phyloP scores from a whole-genome alignment of 208 protist species.

The Leishmania martiniquensis region DNA sequence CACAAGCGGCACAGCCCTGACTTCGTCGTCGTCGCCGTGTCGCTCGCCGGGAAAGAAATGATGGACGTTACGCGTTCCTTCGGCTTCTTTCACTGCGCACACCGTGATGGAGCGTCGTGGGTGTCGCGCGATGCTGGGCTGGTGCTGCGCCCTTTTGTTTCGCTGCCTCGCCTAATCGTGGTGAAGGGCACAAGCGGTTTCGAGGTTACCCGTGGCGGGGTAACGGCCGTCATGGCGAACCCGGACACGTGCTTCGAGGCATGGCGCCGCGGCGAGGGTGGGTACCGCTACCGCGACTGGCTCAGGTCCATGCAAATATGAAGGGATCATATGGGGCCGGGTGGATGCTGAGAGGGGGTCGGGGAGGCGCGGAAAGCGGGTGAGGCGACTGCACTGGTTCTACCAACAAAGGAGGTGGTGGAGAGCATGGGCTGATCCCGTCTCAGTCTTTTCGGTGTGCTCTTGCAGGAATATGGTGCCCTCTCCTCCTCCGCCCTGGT shows the following conservation, averaged over 20 bases:
- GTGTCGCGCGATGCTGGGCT: conserved; percentile 70
- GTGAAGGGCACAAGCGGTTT: conserved; percentile 67
- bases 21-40: conserved; percentile 78
- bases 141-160: conserved; percentile 43
- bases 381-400: not conserved
- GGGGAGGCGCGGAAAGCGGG: not conserved
- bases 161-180: conserved; percentile 69
- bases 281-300: conserved; percentile 25
- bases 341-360: not conserved
- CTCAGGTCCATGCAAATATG: conserved; percentile 25
- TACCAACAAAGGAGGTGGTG: not conserved
- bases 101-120: conserved; percentile 77
- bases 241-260: conserved; percentile 70
- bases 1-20: conserved; percentile 59
- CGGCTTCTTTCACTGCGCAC: conserved; percentile 83
- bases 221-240: conserved; percentile 64
- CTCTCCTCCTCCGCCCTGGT: not conserved
- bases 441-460: not conserved
- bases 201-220: conserved; percentile 65
- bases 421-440: not conserved
- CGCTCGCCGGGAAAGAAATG: conserved; percentile 70
- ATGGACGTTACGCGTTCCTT: conserved; percentile 60
- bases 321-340: not conserved
- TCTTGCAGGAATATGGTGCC: not conserved
- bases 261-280: conserved; percentile 51